A percentile compares a stretch with the other conserved stretches of the same genome.
Conservation (phyloP, 371 early-diverging fungal genomes). For the Mucor velutinosus region DNA sequence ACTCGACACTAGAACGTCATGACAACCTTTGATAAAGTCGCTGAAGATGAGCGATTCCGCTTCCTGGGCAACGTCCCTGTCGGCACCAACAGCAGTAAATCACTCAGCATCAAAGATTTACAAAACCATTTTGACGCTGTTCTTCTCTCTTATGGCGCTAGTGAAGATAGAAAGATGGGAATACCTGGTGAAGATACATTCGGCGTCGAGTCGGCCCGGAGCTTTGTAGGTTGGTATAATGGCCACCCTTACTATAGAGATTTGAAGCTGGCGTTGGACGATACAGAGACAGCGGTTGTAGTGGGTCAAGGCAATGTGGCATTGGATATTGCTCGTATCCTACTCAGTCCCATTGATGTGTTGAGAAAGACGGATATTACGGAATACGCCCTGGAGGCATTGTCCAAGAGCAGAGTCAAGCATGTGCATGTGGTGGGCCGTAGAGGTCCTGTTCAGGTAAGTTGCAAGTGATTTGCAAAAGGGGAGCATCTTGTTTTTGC, state of each 20-base stretch:
- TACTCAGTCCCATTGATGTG: constrained; percentile 76
- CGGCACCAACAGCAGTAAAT: constrained; percentile 34
- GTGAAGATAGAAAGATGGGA: constrained; percentile 71
- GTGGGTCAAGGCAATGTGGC: constrained; percentile 98
- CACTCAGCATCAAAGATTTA: constrained; percentile 62
- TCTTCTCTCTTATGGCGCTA: constrained; percentile 89
- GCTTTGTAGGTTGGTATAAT: constrained; percentile 96
- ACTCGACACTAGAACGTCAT: constrained; percentile 86
- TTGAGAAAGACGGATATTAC: constrained; percentile 89
- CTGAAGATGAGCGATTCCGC: constrained; percentile 68
- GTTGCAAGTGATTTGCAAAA: not conserved
- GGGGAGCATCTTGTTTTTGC: too few relatives aligned
- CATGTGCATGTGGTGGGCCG: constrained; percentile 90
- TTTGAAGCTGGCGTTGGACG: constrained; percentile 63
- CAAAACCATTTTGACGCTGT: constrained; percentile 75
- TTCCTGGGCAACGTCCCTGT: constrained; percentile 83
- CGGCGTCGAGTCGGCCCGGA: constrained; percentile 79
- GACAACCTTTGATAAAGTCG: constrained; percentile 83
- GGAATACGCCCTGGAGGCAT: constrained; percentile 69
- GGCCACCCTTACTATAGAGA: constrained; percentile 74
- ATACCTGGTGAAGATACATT: constrained; percentile 66
- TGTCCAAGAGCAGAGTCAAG: constrained; percentile 71
- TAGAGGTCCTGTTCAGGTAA: constrained; percentile 91
- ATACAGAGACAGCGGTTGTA: constrained; percentile 76
- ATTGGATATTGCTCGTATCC: constrained; percentile 90